These are phyloP conservation scores for Suillus luteus DNA, from an alignment of 768 basidiomycete species.

Conservation along the genomic window DNA sequence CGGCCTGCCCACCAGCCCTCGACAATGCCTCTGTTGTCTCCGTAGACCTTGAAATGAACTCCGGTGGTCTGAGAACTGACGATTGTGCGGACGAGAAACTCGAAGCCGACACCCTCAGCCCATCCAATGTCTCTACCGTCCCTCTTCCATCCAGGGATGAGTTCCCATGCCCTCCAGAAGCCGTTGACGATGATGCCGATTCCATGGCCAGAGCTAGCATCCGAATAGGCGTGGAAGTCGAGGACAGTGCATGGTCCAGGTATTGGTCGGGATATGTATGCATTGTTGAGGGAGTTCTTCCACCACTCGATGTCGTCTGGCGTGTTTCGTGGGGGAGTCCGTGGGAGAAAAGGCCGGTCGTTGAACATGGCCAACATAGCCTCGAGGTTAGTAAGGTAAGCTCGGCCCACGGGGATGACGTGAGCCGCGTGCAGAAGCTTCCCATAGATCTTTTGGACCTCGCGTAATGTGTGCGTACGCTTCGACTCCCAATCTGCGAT, in stretches of 20 bases:
- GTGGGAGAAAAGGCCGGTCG: constrained; percentile 34
- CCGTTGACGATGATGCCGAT: constrained; percentile 30
- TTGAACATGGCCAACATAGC: constrained; percentile 32
- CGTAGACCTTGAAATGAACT: constrained; percentile 12
- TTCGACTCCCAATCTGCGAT: constrained; percentile 27
- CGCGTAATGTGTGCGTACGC: constrained; percentile 30
- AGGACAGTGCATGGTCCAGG: constrained; percentile 25
- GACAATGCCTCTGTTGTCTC: constrained; percentile 38
- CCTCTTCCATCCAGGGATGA: constrained; percentile 33
- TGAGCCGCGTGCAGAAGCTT: constrained; percentile 40
- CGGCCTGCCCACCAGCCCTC: constrained; percentile 38
- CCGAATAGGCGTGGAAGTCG: constrained; percentile 41
- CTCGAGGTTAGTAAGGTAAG: constrained; percentile 44
- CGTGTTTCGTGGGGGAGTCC: constrained; percentile 14
- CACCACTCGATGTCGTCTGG: constrained; percentile 40
- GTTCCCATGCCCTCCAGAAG: constrained; percentile 33
- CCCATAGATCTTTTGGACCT: constrained; percentile 41
- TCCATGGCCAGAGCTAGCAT: constrained; percentile 41
- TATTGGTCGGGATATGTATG: constrained; percentile 24
- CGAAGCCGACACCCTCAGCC: constrained; percentile 49
- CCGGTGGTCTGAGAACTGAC: neutral
- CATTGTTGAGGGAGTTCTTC: constrained; percentile 18
- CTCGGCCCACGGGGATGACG: constrained; percentile 35
- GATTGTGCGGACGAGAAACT: constrained; percentile 35
- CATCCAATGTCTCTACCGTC: constrained; percentile 43